Percentiles rank a stretch among this genome's conserved stretches.
phyloP scores from a whole-genome alignment of 352 stramenopile genomes.

The Phytophthora nicotianae region DNA sequence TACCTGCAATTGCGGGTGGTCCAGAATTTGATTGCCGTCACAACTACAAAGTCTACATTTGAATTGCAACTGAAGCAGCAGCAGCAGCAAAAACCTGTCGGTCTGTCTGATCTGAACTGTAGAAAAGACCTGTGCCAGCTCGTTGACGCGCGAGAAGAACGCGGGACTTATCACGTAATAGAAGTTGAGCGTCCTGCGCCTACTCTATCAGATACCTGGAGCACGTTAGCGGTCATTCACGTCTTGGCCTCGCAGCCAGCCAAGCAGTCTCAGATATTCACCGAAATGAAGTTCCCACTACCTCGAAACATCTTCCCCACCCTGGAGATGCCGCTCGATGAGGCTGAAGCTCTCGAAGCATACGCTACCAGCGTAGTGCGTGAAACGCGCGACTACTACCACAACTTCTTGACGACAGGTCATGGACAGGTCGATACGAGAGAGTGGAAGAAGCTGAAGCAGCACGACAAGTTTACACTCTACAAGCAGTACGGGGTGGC shows the following conservation, averaged over 20 bases:
- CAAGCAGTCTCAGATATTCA: slow-evolving; percentile 1
- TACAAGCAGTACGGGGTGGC: slow-evolving; percentile 34
- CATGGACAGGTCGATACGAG: slow-evolving; percentile 25
- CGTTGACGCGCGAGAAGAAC: slow-evolving; percentile 20
- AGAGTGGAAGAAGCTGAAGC: slow-evolving; percentile 41
- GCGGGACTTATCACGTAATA: slow-evolving; percentile 4
- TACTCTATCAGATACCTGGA: slow-evolving; percentile 6
- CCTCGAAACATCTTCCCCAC: slow-evolving; percentile 32
- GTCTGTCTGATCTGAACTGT: slow-evolving; percentile 21
- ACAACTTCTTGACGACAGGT: slow-evolving; percentile 32
- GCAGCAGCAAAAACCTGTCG: background rate
- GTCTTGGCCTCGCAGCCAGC: slow-evolving; percentile 17
- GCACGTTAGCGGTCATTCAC: slow-evolving; percentile 17
- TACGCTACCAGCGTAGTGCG: slow-evolving; percentile 25
- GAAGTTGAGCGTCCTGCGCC: background rate
- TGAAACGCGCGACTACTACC: slow-evolving; percentile 34
- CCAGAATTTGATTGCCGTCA: slow-evolving; percentile 1
- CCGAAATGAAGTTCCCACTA: slow-evolving; percentile 35
- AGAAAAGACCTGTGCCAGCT: slow-evolving; percentile 9
- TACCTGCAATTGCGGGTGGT: slow-evolving; percentile 1
- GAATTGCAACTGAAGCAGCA: too few species aligned
- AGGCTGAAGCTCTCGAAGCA: slow-evolving; percentile 18
- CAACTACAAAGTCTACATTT: too few species aligned
- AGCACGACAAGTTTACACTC: slow-evolving; percentile 34
- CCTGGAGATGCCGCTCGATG: slow-evolving; percentile 17